Conservation (phyloP, 768 basidiomycete genomes). For the Suillus clintonianus region DNA sequence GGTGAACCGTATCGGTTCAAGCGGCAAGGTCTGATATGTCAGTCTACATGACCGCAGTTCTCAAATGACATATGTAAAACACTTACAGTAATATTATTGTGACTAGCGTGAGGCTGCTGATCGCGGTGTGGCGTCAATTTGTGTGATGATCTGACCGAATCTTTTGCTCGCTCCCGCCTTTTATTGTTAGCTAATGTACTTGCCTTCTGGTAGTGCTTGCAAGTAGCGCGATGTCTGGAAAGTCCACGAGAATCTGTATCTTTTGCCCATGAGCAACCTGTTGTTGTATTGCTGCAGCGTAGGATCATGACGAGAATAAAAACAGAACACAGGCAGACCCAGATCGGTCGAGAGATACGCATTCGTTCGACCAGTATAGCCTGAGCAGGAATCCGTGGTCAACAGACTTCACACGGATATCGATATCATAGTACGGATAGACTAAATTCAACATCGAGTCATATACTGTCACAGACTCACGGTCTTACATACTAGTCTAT, state of each 20-base stretch:
- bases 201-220: neutral
- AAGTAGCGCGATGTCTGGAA: neutral
- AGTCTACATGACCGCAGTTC: constrained; percentile 21
- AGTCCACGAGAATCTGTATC: neutral
- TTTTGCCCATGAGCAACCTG: neutral
- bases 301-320: neutral
- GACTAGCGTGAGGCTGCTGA: no score
- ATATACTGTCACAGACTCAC: no score
- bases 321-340: neutral
- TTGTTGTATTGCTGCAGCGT: neutral
- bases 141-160: neutral
- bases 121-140: no score
- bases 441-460: no score
- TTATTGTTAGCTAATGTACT: neutral
- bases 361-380: no score
- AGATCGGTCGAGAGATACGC: neutral
- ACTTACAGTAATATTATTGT: neutral
- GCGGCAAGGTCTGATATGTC: constrained; percentile 6
- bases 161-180: neutral
- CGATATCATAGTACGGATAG: no score
- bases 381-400: no score
- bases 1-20: no score
- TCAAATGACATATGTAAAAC: constrained; percentile 1
- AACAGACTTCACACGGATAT: no score
- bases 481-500: no score